Percentiles rank a stretch among this genome's conserved stretches.
Evolutionary conservation across 2,329 filamentous ascomycete species (phyloP).

Genomic region (Monosporascus sp.): DNA sequence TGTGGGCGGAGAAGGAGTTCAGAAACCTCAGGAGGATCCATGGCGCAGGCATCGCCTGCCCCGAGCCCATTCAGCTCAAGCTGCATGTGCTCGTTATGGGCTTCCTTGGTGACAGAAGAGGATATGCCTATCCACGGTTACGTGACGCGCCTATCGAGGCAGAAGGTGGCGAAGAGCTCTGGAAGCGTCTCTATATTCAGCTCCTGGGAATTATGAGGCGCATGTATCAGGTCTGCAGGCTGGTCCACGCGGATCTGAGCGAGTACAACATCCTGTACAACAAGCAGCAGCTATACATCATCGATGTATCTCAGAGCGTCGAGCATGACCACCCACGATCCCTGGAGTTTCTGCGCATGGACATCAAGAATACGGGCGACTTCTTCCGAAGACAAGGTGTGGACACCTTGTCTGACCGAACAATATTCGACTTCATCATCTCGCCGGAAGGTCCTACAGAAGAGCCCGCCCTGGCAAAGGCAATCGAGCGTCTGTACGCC

Average conservation of each 20-base stretch:
- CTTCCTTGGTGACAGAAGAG: slow-evolving; percentile 82
- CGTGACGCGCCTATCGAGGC: slow-evolving; percentile 75
- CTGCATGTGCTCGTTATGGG: slow-evolving; percentile 95
- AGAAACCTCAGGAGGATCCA: slow-evolving; percentile 84
- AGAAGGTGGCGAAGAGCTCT: slow-evolving; percentile 64
- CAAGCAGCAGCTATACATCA: slow-evolving; percentile 77
- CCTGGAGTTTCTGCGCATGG: slow-evolving; percentile 92
- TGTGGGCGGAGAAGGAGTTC: slow-evolving; percentile 99
- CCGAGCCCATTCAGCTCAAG: slow-evolving; percentile 82
- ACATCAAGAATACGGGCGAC: slow-evolving; percentile 93
- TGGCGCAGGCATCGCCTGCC: slow-evolving; percentile 79
- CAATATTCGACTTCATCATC: slow-evolving; percentile 81
- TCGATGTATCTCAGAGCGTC: slow-evolving; percentile 95
- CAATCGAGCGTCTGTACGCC: slow-evolving; percentile 63
- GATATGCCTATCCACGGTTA: slow-evolving; percentile 81
- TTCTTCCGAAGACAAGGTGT: slow-evolving; percentile 88
- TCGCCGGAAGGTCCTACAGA: slow-evolving; percentile 53
- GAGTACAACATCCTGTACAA: slow-evolving; percentile 98
- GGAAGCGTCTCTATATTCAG: slow-evolving; percentile 75
- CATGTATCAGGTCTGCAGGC: slow-evolving; percentile 85
- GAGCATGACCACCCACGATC: slow-evolving; percentile 93
- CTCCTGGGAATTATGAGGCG: slow-evolving; percentile 83
- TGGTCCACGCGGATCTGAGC: slow-evolving; percentile 94
- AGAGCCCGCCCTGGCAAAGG: slow-evolving; percentile 53
- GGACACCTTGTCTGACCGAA: slow-evolving; percentile 70